A percentile compares a stretch with the other conserved stretches of the same genome.
Conservation (phyloP, 306 rosid species). For the Lablab purpureus region DNA sequence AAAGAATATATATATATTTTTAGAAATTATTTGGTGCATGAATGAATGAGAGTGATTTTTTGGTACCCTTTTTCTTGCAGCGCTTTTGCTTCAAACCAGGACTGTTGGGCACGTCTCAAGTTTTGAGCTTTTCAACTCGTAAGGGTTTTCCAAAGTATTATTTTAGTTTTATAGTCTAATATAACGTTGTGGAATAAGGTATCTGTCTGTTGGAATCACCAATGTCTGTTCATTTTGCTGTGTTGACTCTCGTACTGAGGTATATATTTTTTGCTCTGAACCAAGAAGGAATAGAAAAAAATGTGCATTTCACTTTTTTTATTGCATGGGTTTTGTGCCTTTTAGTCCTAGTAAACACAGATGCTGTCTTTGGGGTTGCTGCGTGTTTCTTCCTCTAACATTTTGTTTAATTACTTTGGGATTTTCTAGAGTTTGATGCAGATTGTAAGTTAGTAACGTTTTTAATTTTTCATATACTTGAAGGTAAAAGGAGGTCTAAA, state of each 20-base stretch:
- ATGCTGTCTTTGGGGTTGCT: constrained; percentile 1
- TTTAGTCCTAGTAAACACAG: constrained; percentile 6
- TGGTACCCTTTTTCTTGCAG: constrained; percentile 57
- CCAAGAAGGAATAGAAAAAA: constrained; percentile 12
- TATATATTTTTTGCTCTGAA: constrained; percentile 5
- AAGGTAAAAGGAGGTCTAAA: constrained; percentile 71
- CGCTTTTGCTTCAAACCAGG: constrained; percentile 55
- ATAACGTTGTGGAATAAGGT: background rate
- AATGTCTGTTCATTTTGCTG: constrained; percentile 24
- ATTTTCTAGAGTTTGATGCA: constrained; percentile 17
- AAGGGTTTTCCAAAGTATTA: constrained; percentile 58
- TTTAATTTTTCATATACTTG: constrained; percentile 2
- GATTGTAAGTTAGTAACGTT: background rate
- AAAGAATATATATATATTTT: background rate
- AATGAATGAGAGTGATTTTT: constrained; percentile 1
- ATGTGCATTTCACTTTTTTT: background rate
- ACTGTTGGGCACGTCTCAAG: constrained; percentile 59
- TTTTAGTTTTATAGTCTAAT: background rate
- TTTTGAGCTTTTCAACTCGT: constrained; percentile 61
- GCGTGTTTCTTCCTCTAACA: background rate
- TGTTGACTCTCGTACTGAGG: constrained; percentile 1
- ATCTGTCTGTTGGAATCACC: background rate
- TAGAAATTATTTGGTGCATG: background rate
- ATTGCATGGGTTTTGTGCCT: constrained; percentile 14
- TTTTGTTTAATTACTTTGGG: background rate